Percentiles rank a stretch among this genome's conserved stretches.
phyloP scores from a whole-genome alignment of 169 alveolate species.

The Plasmodium inui region DNA sequence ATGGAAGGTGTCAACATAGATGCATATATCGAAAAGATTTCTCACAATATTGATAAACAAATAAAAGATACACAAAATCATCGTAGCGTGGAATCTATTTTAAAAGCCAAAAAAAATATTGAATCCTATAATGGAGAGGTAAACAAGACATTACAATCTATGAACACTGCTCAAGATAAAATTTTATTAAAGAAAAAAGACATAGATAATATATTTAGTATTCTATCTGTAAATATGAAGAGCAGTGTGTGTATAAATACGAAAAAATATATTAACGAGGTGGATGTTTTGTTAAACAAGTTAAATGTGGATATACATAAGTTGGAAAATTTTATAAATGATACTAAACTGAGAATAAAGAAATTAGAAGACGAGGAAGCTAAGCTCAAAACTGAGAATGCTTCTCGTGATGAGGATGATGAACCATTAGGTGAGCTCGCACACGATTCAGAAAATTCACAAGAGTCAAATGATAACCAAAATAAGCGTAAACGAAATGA shows the following conservation, averaged over 20 bases:
- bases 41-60: not conserved
- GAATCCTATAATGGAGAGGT: not conserved
- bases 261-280: slow-evolving; percentile 14
- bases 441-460: not conserved
- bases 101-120: not conserved
- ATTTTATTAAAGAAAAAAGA: slow-evolving; percentile 2
- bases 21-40: not conserved
- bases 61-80: not conserved
- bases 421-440: not conserved
- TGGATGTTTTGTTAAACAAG: not conserved
- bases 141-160: not conserved
- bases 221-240: slow-evolving; percentile 4
- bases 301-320: not conserved
- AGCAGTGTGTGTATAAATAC: not conserved
- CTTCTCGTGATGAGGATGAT: not conserved
- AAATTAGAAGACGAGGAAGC: not conserved
- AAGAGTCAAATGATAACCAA: not conserved
- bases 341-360: not conserved
- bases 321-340: not conserved
- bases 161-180: not conserved
- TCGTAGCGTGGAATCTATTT: not conserved
- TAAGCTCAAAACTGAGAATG: not conserved
- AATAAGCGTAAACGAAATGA: not conserved
- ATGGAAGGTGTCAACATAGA: not conserved
- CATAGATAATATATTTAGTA: slow-evolving; percentile 13